phyloP scores from a whole-genome alignment of 495 filamentous ascomycete genomes.

The Astrothelium subdiscretum region DNA sequence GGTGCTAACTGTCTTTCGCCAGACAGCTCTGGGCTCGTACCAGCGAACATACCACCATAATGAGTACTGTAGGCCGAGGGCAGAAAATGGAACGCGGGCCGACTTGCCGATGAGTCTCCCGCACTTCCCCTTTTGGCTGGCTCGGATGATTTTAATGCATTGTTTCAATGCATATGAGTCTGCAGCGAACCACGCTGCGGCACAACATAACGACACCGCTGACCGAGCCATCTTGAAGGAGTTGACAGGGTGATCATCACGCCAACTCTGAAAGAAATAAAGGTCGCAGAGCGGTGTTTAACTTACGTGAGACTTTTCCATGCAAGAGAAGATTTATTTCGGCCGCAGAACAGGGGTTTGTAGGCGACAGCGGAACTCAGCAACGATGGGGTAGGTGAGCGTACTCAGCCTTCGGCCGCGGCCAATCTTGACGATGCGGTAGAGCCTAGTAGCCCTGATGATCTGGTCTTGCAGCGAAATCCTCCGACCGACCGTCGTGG shows the following conservation, averaged over 20 bases:
- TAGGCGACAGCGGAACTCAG: too few relatives aligned
- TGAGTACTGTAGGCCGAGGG: too few relatives aligned
- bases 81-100: background rate
- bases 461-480: background rate
- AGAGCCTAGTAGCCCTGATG: background rate
- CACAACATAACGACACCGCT: background rate
- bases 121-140: background rate
- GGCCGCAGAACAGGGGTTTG: too few relatives aligned
- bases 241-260: too few relatives aligned
- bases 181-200: background rate
- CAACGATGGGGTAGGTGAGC: too few relatives aligned
- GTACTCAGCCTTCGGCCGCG: too few relatives aligned
- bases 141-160: slow-evolving; percentile 3
- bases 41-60: too few relatives aligned
- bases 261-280: too few relatives aligned
- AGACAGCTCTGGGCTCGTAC: background rate
- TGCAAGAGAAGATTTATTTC: too few relatives aligned
- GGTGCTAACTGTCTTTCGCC: background rate
- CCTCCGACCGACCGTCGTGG: background rate
- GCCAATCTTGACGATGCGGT: background rate
- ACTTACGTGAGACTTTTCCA: too few relatives aligned
- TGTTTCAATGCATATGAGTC: background rate
- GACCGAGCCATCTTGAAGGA: too few relatives aligned
- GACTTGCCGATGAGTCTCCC: background rate
- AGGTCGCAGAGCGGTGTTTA: too few relatives aligned